Conservation (phyloP, 1,284 basidiomycete genomes). For the Waitea zeae region DNA sequence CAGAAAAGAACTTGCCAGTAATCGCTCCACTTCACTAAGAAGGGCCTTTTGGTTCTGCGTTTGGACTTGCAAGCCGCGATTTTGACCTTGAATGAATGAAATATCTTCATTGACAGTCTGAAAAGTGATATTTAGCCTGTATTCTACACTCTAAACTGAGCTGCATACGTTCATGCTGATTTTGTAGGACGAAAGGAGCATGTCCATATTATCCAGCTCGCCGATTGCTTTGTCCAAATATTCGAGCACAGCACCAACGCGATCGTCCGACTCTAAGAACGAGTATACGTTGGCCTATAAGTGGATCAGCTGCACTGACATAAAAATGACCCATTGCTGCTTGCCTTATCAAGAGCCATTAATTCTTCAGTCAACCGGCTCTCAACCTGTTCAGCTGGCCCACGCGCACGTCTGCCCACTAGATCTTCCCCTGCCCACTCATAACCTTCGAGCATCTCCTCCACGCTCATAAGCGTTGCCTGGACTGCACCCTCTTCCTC, state of each 20-base stretch:
- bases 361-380: conserved; percentile 75
- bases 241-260: conserved; percentile 75
- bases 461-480: conserved; percentile 77
- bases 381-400: conserved; percentile 81
- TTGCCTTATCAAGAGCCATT: conserved; percentile 77
- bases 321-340: conserved; percentile 7
- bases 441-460: conserved; percentile 97
- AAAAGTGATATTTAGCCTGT: neutral
- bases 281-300: conserved; percentile 88
- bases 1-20: conserved; percentile 39
- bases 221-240: conserved; percentile 76
- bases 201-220: conserved; percentile 79
- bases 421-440: conserved; percentile 80
- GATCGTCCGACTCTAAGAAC: conserved; percentile 85
- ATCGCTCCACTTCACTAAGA: conserved; percentile 66
- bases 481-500: conserved; percentile 40
- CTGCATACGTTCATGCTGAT: conserved; percentile 77
- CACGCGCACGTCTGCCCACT: conserved; percentile 38
- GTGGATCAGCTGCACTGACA: conserved; percentile 3
- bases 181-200: conserved; percentile 78
- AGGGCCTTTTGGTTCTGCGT: conserved; percentile 88
- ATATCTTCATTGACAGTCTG: conserved; percentile 93
- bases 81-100: conserved; percentile 89
- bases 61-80: conserved; percentile 92
- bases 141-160: neutral